phyloP scores from a whole-genome alignment of 176 grass and related monocot genomes.

The Cymbopogon citratus region DNA sequence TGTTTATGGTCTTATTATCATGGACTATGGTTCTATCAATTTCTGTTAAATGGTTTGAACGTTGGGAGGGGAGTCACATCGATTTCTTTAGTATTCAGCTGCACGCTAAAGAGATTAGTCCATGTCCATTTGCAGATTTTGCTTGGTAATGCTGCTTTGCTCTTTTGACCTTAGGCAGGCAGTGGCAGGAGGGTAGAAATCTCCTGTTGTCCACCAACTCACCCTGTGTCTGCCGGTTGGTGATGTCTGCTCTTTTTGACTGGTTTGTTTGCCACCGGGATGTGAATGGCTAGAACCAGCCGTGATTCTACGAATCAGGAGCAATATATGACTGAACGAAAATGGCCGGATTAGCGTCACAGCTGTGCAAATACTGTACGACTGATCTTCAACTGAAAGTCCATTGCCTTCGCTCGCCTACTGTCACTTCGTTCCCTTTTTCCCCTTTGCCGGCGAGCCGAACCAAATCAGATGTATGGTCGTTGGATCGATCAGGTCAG shows the following conservation, averaged over 20 bases:
- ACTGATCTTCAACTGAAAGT: neutral
- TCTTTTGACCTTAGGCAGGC: neutral
- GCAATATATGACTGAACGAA: neutral
- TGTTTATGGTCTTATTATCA: neutral
- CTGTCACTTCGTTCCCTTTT: neutral
- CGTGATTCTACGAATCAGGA: neutral
- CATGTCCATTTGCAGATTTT: neutral
- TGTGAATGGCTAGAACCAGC: neutral
- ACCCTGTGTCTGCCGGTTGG: neutral
- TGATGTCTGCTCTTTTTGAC: slow-evolving; percentile 17
- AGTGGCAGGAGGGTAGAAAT: neutral
- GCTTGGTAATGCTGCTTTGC: neutral
- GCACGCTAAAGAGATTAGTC: neutral
- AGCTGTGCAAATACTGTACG: neutral
- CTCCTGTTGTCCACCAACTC: too few relatives aligned
- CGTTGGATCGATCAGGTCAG: neutral
- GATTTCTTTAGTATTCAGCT: neutral
- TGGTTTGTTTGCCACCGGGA: neutral
- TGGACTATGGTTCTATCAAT: neutral
- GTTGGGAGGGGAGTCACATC: neutral
- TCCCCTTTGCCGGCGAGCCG: neutral
- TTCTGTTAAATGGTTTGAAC: neutral
- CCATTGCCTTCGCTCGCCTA: neutral
- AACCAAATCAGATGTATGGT: neutral
- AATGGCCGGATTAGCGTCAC: neutral